These are phyloP conservation scores for Larix kaempferi DNA, from an alignment of 75 land plant genomes.

Conservation along the genomic window DNA sequence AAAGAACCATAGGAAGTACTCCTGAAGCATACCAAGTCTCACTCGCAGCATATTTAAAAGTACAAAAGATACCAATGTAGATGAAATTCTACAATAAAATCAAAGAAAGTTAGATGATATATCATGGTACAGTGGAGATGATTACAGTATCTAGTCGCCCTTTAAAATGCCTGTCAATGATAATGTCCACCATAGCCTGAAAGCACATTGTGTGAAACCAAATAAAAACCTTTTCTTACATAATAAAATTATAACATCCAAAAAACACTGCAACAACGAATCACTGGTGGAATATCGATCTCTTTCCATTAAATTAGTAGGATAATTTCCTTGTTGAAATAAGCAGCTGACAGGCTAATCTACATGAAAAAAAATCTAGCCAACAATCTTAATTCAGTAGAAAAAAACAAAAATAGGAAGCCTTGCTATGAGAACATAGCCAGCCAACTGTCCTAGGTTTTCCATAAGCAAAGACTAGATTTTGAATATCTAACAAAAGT, in stretches of 20 bases:
- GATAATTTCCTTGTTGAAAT: neutral
- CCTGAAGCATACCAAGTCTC: neutral
- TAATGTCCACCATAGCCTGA: slow-evolving; percentile 81
- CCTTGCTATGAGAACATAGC: neutral
- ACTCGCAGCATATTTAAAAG: neutral
- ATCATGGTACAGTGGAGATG: neutral
- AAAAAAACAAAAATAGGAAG: neutral
- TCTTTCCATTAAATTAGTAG: neutral
- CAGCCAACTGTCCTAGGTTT: neutral
- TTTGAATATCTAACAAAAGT: neutral
- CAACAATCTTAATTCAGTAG: neutral
- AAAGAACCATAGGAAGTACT: neutral
- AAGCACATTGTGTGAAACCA: slow-evolving; percentile 14
- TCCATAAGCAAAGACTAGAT: neutral
- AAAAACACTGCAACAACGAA: neutral
- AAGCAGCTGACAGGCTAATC: neutral
- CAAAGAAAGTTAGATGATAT: neutral
- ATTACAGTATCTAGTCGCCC: slow-evolving; percentile 68
- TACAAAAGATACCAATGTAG: neutral
- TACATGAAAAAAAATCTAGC: neutral
- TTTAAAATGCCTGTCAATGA: slow-evolving; percentile 65
- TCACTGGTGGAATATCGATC: neutral
- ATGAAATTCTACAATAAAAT: neutral
- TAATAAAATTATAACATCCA: neutral
- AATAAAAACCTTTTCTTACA: neutral